Conservation (phyloP, 768 basidiomycete genomes). For the Xerocomus potaroensis region DNA sequence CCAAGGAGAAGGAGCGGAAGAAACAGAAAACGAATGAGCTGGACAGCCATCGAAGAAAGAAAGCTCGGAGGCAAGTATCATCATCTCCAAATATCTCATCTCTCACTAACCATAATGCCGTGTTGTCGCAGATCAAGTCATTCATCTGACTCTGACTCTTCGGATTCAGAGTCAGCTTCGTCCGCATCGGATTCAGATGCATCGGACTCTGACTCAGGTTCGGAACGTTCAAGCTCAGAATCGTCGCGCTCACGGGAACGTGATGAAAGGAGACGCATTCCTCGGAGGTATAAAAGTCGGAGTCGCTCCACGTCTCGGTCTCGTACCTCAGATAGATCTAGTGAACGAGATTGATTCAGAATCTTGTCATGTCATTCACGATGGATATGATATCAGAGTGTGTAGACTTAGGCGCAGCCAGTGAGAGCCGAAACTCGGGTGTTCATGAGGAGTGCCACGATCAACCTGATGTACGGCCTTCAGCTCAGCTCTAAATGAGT, state of each 20-base stretch:
- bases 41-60: slow-evolving; percentile 33
- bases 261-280: slow-evolving; percentile 36
- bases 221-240: slow-evolving; percentile 41
- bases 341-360: slow-evolving; percentile 13
- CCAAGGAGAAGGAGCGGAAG: slow-evolving; percentile 72
- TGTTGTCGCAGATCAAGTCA: slow-evolving; percentile 28
- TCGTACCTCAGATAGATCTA: slow-evolving; percentile 13
- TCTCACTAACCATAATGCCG: not conserved
- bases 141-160: slow-evolving; percentile 28
- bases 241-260: slow-evolving; percentile 44
- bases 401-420: slow-evolving; percentile 18
- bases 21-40: slow-evolving; percentile 31
- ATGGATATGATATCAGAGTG: slow-evolving; percentile 10
- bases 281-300: slow-evolving; percentile 21
- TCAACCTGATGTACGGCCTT: slow-evolving; percentile 44
- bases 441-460: slow-evolving; percentile 92
- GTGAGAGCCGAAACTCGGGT: slow-evolving; percentile 53
- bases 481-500: not conserved
- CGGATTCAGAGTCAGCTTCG: slow-evolving; percentile 26
- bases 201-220: slow-evolving; percentile 38
- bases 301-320: slow-evolving; percentile 23
- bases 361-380: slow-evolving; percentile 6
- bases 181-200: slow-evolving; percentile 42
- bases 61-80: slow-evolving; percentile 38
- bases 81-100: slow-evolving; percentile 13